phyloP scores from a whole-genome alignment of 2,329 filamentous ascomycete genomes.

The Neonectria punicea region DNA sequence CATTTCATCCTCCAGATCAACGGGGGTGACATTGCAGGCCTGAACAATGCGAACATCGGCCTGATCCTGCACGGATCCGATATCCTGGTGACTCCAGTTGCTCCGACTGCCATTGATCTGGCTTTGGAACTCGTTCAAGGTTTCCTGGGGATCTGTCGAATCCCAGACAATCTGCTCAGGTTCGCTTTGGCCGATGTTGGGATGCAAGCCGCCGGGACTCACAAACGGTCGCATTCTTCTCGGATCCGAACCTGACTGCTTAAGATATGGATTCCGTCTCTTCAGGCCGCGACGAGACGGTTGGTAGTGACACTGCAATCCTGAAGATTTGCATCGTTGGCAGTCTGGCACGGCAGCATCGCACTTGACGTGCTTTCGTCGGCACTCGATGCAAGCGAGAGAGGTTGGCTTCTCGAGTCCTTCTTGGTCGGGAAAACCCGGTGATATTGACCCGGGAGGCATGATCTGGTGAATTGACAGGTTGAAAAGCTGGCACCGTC shows the following conservation, averaged over 20 bases:
- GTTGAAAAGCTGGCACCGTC: neutral
- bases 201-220: neutral
- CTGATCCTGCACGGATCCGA: neutral
- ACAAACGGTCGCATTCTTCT: neutral
- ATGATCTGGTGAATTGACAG: neutral
- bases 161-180: conserved; percentile 23
- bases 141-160: neutral
- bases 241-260: neutral
- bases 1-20: neutral
- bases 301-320: conserved; percentile 30
- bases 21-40: neutral
- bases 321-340: conserved; percentile 29
- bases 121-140: neutral
- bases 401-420: conserved; percentile 9
- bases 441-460: neutral
- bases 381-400: conserved; percentile 36
- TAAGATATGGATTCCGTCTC: conserved; percentile 3
- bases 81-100: neutral
- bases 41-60: neutral
- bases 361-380: conserved; percentile 39
- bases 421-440: neutral
- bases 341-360: conserved; percentile 36
- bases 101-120: neutral
- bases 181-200: neutral
- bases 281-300: conserved; percentile 36